These are phyloP conservation scores for Leptographium wingfieldii DNA, from an alignment of 2,329 filamentous ascomycete species.

Conservation along the genomic window DNA sequence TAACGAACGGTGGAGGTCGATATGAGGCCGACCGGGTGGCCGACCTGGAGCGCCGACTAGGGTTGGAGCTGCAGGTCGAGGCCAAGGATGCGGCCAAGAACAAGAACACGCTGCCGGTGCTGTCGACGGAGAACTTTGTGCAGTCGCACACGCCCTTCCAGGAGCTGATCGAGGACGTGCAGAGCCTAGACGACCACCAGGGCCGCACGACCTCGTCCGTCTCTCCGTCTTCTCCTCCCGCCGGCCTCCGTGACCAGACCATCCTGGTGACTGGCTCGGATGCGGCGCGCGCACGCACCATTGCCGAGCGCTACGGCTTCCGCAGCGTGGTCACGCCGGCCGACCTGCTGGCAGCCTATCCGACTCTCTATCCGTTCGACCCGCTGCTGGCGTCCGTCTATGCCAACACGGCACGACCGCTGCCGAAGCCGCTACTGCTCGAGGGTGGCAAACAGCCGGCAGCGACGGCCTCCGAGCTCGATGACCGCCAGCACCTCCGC, in stretches of 20 bases:
- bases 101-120: slow-evolving; percentile 36
- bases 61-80: slow-evolving; percentile 81
- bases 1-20: slow-evolving; percentile 91
- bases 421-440: slow-evolving; percentile 35
- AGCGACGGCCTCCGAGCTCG: background rate
- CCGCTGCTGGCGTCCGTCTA: slow-evolving; percentile 52
- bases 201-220: background rate
- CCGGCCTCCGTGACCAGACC: slow-evolving; percentile 47
- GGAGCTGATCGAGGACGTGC: slow-evolving; percentile 36
- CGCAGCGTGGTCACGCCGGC: slow-evolving; percentile 71
- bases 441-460: slow-evolving; percentile 23
- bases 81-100: slow-evolving; percentile 59
- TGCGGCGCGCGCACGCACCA: slow-evolving; percentile 51
- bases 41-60: slow-evolving; percentile 55
- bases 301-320: slow-evolving; percentile 72
- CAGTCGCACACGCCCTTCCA: slow-evolving; percentile 88
- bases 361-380: slow-evolving; percentile 74
- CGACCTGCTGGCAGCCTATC: slow-evolving; percentile 65
- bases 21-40: slow-evolving; percentile 61
- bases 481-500: slow-evolving; percentile 7
- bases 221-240: slow-evolving; percentile 6
- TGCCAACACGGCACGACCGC: slow-evolving; percentile 38
- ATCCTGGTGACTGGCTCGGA: slow-evolving; percentile 63
- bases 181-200: slow-evolving; percentile 3
- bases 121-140: slow-evolving; percentile 61